These are phyloP conservation scores for Kodamaea alishanica DNA, from an alignment of 1,139 yeast genomes.

Conservation along the genomic window DNA sequence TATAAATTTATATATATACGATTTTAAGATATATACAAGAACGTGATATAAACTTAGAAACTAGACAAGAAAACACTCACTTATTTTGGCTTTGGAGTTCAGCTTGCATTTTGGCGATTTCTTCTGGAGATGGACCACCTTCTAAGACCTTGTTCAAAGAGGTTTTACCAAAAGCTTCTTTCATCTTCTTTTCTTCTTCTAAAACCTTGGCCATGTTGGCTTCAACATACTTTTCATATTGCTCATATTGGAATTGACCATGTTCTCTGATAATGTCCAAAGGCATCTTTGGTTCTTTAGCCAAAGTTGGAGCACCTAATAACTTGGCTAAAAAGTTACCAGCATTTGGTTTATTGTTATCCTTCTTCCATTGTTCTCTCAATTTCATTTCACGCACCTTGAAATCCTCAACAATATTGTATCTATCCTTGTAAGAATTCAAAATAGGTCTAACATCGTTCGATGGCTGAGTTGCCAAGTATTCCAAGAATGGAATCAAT, in stretches of 20 bases:
- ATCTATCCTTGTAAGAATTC: conserved; percentile 60
- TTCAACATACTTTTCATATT: conserved; percentile 75
- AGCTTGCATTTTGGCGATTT: conserved; percentile 66
- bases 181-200: conserved; percentile 74
- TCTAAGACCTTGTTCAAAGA: conserved; percentile 82
- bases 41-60: too few relatives aligned
- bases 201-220: conserved; percentile 88
- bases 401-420: conserved; percentile 70
- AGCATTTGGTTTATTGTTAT: conserved; percentile 53
- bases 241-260: conserved; percentile 85
- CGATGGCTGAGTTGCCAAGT: conserved; percentile 86
- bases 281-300: conserved; percentile 75
- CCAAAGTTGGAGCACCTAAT: conserved; percentile 56
- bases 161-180: conserved; percentile 76
- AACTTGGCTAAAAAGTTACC: conserved; percentile 54
- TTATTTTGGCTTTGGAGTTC: conserved; percentile 23
- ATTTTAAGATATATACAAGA: conserved; percentile 10
- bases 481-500: conserved; percentile 90
- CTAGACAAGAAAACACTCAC: too few relatives aligned
- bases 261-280: conserved; percentile 87
- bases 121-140: conserved; percentile 84
- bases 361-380: conserved; percentile 63
- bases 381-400: conserved; percentile 69
- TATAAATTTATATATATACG: too few relatives aligned
- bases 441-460: conserved; percentile 89